Conservation (phyloP, 2,329 filamentous ascomycete genomes). For the Davidsoniella neocaledoniae region DNA sequence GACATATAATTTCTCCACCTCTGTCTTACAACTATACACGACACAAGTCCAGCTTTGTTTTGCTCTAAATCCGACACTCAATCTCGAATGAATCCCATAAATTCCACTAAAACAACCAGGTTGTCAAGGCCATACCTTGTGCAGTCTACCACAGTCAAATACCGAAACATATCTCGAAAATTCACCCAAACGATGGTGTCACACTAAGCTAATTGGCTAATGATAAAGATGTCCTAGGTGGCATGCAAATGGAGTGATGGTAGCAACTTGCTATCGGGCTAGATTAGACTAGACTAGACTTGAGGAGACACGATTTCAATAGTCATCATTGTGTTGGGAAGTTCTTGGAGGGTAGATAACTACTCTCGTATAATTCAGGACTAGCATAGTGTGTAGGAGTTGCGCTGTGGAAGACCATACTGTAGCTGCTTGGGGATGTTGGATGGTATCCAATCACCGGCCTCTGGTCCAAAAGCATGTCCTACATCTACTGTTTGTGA, state of each 20-base stretch:
- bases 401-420: not conserved
- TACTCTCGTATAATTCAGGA: conserved; percentile 27
- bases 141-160: no score
- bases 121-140: no score
- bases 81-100: not conserved
- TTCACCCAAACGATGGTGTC: no score
- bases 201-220: no score
- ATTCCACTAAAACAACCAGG: no score
- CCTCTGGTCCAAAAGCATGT: no score
- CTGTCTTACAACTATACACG: conserved; percentile 5
- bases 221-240: no score
- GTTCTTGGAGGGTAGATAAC: conserved; percentile 30
- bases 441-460: no score
- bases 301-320: conserved; percentile 1
- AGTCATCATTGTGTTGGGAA: conserved; percentile 20
- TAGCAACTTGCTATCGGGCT: conserved; percentile 8
- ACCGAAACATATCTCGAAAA: no score
- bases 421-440: no score
- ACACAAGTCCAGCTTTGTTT: conserved; percentile 6
- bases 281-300: conserved; percentile 5
- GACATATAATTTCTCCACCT: not conserved
- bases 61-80: not conserved
- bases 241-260: not conserved
- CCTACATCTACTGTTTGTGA: no score
- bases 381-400: conserved; percentile 13